These are phyloP conservation scores for Oropetium thomaeum DNA, from an alignment of 176 grass and related monocot genomes.

Conservation along the genomic window DNA sequence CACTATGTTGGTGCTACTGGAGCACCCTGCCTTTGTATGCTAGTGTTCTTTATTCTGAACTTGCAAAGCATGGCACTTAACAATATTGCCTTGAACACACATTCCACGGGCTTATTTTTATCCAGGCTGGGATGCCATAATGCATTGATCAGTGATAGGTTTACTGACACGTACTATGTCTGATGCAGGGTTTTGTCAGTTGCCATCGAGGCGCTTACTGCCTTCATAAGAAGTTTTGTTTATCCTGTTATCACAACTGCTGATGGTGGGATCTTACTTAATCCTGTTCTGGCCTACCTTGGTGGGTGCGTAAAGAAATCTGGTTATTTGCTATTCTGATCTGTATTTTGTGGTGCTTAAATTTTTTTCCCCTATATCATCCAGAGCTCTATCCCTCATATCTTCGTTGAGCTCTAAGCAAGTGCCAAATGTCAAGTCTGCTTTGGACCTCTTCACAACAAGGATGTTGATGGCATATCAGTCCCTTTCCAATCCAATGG, in stretches of 20 bases:
- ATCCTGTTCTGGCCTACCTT: conserved; percentile 92
- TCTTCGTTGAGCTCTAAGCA: conserved; percentile 73
- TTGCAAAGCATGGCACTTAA: background rate
- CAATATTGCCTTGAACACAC: background rate
- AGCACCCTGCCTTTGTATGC: background rate
- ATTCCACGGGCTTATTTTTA: background rate
- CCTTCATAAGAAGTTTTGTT: conserved; percentile 90
- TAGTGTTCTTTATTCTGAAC: background rate
- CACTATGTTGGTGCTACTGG: background rate
- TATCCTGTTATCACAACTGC: conserved; percentile 49
- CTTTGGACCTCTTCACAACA: conserved; percentile 70
- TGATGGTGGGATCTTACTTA: conserved; percentile 83
- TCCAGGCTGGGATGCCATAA: background rate
- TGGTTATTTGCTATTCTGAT: conserved; percentile 9
- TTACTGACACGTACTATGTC: conserved; percentile 16
- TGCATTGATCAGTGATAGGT: background rate
- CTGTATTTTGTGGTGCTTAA: conserved; percentile 30
- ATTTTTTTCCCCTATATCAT: conserved; percentile 27
- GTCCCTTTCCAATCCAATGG: conserved; percentile 67
- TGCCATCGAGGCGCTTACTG: conserved; percentile 93
- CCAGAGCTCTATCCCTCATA: conserved; percentile 82
- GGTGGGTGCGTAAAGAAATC: conserved; percentile 62
- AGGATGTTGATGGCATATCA: conserved; percentile 91
- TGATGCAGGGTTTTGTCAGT: conserved; percentile 79
- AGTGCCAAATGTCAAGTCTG: conserved; percentile 64